Conservation (phyloP, 306 rosid species). For the Pyrus communis region DNA sequence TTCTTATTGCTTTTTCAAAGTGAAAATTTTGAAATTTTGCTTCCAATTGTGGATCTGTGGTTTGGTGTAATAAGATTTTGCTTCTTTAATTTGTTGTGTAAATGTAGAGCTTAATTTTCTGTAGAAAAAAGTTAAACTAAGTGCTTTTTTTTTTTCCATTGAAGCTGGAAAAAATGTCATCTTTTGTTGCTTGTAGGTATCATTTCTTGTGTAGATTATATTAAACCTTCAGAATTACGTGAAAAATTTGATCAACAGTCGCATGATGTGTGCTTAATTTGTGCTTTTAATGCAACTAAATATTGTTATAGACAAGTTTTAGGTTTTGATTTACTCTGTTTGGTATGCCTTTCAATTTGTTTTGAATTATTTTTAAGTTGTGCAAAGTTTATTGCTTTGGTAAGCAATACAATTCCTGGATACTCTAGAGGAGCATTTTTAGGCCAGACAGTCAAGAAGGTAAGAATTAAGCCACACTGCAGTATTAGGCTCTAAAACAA, state of each 20-base stretch:
- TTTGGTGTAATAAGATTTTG: neutral
- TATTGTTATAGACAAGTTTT: neutral
- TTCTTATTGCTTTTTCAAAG: neutral
- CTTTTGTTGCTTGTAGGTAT: too few relatives aligned
- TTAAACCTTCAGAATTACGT: neutral
- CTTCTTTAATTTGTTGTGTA: neutral
- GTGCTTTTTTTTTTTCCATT: too few relatives aligned
- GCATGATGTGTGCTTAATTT: neutral
- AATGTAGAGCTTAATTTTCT: neutral
- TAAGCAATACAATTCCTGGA: neutral
- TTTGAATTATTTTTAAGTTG: neutral
- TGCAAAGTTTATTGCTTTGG: neutral
- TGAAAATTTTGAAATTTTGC: neutral
- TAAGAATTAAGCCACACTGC: neutral
- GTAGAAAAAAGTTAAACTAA: neutral
- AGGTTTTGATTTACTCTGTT: neutral
- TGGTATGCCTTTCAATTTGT: neutral
- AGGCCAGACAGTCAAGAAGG: neutral
- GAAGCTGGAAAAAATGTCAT: neutral
- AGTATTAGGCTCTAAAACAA: neutral
- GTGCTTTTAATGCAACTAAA: neutral
- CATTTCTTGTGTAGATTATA: neutral
- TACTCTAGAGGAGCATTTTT: neutral
- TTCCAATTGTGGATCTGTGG: constrained; percentile 2
- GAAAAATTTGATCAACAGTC: neutral